Evolutionary conservation across 495 filamentous ascomycete species (phyloP), one percentile per base, ranked within the genome.

Genomic region (Penicillium atrosanguineum): DNA sequence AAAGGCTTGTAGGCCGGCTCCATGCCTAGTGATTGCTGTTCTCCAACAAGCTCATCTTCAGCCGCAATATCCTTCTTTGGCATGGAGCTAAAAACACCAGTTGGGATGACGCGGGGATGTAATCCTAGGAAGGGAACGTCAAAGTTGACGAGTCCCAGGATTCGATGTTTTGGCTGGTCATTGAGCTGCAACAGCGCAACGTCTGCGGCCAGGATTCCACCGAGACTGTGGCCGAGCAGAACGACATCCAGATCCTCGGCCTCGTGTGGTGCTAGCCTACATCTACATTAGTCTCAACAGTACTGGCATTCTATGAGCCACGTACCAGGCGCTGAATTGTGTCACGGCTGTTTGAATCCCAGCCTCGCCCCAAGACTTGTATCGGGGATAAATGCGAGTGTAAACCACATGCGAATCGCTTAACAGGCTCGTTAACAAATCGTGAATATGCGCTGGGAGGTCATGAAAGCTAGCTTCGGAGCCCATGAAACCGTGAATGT

Each of bases 401-500:
- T 95, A 90, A 0, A 97, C 83, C 11, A 84, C 74, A 73, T 96
- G 90, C 8, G 83, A 87, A 19, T 90, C 84, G 38, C 71, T 70
- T 44, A 96, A 65, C 0, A 83, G 77, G 2, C 79, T 70, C n/a
- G 84, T 85, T 29, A 96, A 72, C 20, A 89, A 73, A 63, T 83
- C 81, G 70, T 97, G 93, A 0, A 96, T 80, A 69, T 97, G 91
- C 6, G 86, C 86, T 1, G 93, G 93, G 56, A 96, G 93, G 25
- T 84, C 86, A 53, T 87, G 84, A 61, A 97, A 97, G 56, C 87
- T 92, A 15, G 85, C 86, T 69, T 95, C 90, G 44, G 87, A 87
- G 25, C 93, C 93, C 83, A 91, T 89, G 73, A 96, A 97, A 40
- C 93, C 93, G 72, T 96, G 91, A 60, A 97, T 85, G 64, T 90